These are phyloP conservation scores for Furculomyces boomerangus DNA, from an alignment of 371 early-diverging fungal genomes.

Conservation along the genomic window DNA sequence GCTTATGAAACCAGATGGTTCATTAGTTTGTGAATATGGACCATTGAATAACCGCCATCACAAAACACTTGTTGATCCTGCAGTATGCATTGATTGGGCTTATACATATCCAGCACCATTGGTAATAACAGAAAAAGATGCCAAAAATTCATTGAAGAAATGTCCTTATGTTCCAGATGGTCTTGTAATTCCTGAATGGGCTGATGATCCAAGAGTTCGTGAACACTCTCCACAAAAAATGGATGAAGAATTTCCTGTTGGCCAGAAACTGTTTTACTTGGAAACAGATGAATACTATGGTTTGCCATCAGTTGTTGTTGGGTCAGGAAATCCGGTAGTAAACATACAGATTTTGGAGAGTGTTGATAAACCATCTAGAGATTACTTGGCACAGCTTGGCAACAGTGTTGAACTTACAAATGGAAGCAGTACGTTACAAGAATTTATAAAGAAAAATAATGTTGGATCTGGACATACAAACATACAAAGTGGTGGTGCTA, in stretches of 20 bases:
- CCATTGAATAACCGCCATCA: not conserved
- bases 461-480: not conserved
- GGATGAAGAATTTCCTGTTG: constrained; percentile 40
- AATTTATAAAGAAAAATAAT: not conserved
- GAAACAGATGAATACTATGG: constrained; percentile 52
- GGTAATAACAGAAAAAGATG: not conserved
- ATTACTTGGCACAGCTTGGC: not conserved
- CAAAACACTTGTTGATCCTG: not conserved
- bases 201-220: constrained; percentile 46
- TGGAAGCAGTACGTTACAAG: not conserved
- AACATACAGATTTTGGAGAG: not conserved
- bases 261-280: constrained; percentile 44
- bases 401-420: not conserved
- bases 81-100: not conserved
- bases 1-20: constrained; percentile 53
- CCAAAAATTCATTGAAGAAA: not conserved
- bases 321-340: constrained; percentile 2
- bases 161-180: not conserved
- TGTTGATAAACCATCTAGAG: not conserved
- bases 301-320: constrained; percentile 44
- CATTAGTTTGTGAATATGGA: constrained; percentile 65
- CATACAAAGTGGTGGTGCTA: not conserved
- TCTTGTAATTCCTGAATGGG: not conserved
- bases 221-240: constrained; percentile 18
- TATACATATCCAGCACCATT: constrained; percentile 5